Evolutionary conservation across 2,329 filamentous ascomycete species (phyloP), one percentile per base, ranked within the genome.

Genomic region (Colletotrichum orbiculare): DNA sequence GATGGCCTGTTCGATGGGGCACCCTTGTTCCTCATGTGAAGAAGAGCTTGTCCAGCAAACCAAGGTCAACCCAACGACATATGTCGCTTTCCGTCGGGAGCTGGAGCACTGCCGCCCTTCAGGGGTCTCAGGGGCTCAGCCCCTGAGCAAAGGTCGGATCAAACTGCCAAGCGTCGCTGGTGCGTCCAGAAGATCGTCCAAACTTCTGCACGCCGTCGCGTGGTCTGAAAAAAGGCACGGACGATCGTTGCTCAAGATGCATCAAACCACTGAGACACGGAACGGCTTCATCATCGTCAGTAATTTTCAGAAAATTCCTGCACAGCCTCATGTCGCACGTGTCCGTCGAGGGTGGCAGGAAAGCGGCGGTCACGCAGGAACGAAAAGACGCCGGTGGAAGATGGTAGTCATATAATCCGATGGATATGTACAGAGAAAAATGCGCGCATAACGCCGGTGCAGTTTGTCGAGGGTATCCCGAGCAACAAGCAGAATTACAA

Each of bases 361-460:
- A 17, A 25, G 12, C 8, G n/a, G 11, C 33, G 46, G 25, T 43
- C 38, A 54, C 57, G 15, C 43, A 46, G 7, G 13, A 11, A 46
- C 15, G 46, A 38, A 10, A 39, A 45, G 8, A 11, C 12, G 34
- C 9, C 1, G n/a, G 35, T 7, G 47, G 8, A 45, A 39, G 46
- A 34, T 45, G 54, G 48, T 59, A 50, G 38, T 64, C 64, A 64
- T 66, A 43, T 64, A 64, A 45, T 64, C 53, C 48, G 15, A 43
- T 59, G 39, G 54, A 66, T 64, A 66, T 64, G 54, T 64, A 66
- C 43, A 64, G 39, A 54, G 54, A 58, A 66, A 58, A 39, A 17
- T 54, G 60, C 64, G 49, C 64, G 53, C 42, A 48, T 34, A 45
- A 57, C 64, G 59, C 53, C 38, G 39, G 43, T 25, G 25, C 25